Percentiles rank a stretch among this genome's conserved stretches.
phyloP scores from a whole-genome alignment of 306 rosid genomes.

The Lathyrus oleraceus region DNA sequence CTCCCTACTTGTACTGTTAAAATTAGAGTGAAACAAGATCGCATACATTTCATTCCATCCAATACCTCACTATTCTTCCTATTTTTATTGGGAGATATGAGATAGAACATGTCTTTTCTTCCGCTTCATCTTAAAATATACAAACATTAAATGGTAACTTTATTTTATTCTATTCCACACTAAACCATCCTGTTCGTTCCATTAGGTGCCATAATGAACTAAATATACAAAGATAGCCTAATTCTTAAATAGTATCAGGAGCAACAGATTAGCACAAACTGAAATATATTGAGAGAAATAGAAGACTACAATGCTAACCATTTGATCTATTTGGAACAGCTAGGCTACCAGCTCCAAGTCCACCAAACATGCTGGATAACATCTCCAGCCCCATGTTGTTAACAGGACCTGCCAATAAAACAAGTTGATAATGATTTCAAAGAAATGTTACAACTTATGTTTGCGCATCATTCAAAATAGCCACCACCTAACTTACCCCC shows the following conservation, averaged over 20 bases:
- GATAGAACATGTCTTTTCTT: neutral
- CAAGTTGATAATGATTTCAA: neutral
- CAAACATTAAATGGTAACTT: neutral
- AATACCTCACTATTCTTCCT: conserved; percentile 3
- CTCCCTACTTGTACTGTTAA: neutral
- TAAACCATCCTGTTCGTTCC: neutral
- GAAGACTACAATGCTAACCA: too few relatives aligned
- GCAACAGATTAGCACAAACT: too few relatives aligned
- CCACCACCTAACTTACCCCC: conserved; percentile 22
- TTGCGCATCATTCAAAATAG: conserved; percentile 13
- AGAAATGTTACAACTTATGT: conserved; percentile 8
- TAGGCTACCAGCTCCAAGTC: too few relatives aligned
- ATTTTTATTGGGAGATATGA: neutral
- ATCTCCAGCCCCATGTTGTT: conserved; percentile 67
- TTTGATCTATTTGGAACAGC: too few relatives aligned
- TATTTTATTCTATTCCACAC: neutral
- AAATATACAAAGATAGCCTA: neutral
- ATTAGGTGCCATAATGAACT: neutral
- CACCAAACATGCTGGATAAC: conserved; percentile 69
- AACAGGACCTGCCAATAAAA: conserved; percentile 45
- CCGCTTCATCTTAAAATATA: neutral
- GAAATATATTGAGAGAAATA: neutral
- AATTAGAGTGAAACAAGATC: neutral
- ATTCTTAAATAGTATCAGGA: neutral
- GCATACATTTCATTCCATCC: neutral